Evolutionary conservation across 2,329 filamentous ascomycete species (phyloP), one percentile per base, ranked within the genome.

Genomic region (Xylaria digitata): DNA sequence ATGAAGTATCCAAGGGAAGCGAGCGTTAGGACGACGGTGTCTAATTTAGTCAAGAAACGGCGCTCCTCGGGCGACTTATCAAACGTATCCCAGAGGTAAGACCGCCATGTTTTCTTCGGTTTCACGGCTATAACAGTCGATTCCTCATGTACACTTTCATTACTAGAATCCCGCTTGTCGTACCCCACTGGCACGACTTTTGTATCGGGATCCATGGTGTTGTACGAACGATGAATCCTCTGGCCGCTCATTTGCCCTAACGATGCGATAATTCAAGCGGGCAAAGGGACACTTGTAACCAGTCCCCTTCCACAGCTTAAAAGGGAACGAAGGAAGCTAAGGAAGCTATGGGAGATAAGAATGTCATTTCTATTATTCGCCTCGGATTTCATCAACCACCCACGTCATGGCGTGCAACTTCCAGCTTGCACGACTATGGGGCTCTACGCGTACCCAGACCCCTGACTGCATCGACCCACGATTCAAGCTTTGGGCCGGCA

Each of bases 21-120:
- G 67, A 83, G 78, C 0, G 79, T 80, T 46, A 81, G 69, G 49
- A 83, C 75, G 1, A 80, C 75, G 9, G 78, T 78, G 48, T 83
- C 82, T 1, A 83, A 72, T 70, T 82, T 83, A 71, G 82, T 78
- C 11, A 83, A 71, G 34, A 83, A 81, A 11, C 69, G 73, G 1
- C 78, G 74, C 66, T 83, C 81, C 54, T 80, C 78, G 0, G 79
- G 79, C 0, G 78, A 77, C 67, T 82, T 82, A 65, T 82, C 80
- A 23, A 84, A 77, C 0, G 82, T 83, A 65, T 85, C 83, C 83
- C 83, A 85, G n/a, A 85, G 9, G 52, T 83, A 82, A 0, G 82
- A 83, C 26, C 77, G 78, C 83, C 83, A 85, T 26, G 80, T 83
- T 40, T 67, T 66, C 53, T 79, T 79, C 0, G 79, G 80, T 6